Evolutionary conservation across 2,329 filamentous ascomycete genomes (phyloP).

Genomic region (Stemphylium vesicarium): DNA sequence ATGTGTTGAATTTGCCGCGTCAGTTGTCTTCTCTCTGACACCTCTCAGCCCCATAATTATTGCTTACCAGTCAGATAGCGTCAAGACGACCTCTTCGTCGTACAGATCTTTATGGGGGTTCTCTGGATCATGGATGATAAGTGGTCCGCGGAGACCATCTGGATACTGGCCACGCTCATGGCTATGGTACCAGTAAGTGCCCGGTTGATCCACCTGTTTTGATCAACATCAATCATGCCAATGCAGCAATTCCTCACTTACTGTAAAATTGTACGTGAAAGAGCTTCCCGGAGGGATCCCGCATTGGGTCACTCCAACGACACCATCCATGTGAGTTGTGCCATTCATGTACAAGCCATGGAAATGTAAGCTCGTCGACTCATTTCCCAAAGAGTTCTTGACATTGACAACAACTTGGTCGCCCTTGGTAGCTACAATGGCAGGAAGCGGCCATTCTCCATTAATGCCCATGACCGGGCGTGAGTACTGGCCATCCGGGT

Average conservation of each 20-base stretch:
- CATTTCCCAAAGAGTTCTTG: conserved; percentile 69
- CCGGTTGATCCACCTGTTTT: conserved; percentile 58
- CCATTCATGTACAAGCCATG: conserved; percentile 81
- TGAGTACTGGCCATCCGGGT: conserved; percentile 60
- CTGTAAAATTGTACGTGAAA: conserved; percentile 65
- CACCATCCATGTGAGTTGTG: conserved; percentile 76
- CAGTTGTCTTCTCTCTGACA: not conserved
- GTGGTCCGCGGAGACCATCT: conserved; percentile 71
- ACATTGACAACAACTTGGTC: conserved; percentile 74
- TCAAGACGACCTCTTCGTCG: conserved; percentile 67
- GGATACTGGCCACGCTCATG: conserved; percentile 68
- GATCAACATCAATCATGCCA: conserved; percentile 39
- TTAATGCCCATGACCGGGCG: conserved; percentile 73
- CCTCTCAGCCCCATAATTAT: not conserved
- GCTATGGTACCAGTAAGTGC: conserved; percentile 71
- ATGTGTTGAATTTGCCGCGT: not conserved
- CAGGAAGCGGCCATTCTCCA: conserved; percentile 73
- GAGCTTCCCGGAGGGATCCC: conserved; percentile 65
- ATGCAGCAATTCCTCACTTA: conserved; percentile 7
- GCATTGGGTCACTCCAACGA: conserved; percentile 66
- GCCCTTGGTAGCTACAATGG: conserved; percentile 75
- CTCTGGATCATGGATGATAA: conserved; percentile 68
- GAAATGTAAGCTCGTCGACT: conserved; percentile 73
- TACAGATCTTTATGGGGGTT: conserved; percentile 60
- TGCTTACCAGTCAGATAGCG: conserved; percentile 68